A percentile compares a stretch with the other conserved stretches of the same genome.
Conservation (phyloP, 495 filamentous ascomycete species). For the Penicillium taxi region DNA sequence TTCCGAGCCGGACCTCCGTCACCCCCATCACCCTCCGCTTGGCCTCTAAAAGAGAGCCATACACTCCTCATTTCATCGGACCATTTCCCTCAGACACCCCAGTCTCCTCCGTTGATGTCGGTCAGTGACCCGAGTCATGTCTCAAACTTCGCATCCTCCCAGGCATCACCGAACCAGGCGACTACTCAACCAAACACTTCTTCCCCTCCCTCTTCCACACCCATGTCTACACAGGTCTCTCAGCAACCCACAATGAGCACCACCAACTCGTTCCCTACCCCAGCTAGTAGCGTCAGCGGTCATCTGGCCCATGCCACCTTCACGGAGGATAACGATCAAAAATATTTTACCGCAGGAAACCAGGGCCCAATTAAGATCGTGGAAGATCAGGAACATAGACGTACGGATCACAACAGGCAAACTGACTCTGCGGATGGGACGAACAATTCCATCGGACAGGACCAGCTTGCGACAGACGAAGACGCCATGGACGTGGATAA, state of each 20-base stretch:
- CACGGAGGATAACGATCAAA: constrained; percentile 29
- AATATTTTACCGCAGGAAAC: constrained; percentile 19
- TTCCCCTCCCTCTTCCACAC: constrained; percentile 38
- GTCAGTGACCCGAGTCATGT: constrained; percentile 43
- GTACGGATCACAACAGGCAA: constrained; percentile 34
- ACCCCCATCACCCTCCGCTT: constrained; percentile 36
- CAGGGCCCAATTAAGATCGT: constrained; percentile 17
- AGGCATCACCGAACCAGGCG: constrained; percentile 40
- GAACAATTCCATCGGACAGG: too few relatives aligned
- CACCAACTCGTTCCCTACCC: constrained; percentile 40
- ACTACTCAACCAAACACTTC: constrained; percentile 35
- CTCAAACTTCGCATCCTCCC: constrained; percentile 38
- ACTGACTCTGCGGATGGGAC: constrained; percentile 20
- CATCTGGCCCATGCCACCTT: constrained; percentile 22
- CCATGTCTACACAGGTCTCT: constrained; percentile 41
- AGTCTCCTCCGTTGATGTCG: constrained; percentile 48
- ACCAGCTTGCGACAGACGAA: constrained; percentile 8
- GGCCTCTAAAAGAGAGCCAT: constrained; percentile 32
- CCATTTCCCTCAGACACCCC: constrained; percentile 38
- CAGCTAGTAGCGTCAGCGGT: constrained; percentile 40
- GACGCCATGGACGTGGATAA: constrained; percentile 38
- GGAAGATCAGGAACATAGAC: constrained; percentile 26
- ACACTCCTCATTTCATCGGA: constrained; percentile 26
- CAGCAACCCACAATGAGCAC: constrained; percentile 36
- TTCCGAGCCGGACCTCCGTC: constrained; percentile 38